phyloP scores from a whole-genome alignment of 495 filamentous ascomycete species.

The Viridothelium virens region DNA sequence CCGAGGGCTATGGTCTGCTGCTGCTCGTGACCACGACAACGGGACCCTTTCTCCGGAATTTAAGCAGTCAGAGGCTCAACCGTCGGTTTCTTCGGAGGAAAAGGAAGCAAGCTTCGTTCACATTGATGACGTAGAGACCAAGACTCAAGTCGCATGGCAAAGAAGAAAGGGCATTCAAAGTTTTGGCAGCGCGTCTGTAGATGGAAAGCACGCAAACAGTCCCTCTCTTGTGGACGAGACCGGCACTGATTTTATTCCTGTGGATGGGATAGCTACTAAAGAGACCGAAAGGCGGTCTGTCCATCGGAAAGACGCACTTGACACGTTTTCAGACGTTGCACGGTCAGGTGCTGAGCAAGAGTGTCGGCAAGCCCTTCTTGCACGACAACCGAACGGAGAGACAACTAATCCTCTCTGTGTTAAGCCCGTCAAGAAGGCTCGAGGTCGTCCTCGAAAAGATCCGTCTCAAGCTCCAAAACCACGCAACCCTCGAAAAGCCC shows the following conservation, averaged over 20 bases:
- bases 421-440: conserved; percentile 17
- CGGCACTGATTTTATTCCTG: background rate
- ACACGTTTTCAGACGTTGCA: no score
- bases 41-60: background rate
- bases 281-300: no score
- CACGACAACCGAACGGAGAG: no score
- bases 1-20: conserved; percentile 24
- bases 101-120: conserved; percentile 14
- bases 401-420: background rate
- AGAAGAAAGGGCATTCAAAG: background rate
- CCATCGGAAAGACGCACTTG: no score
- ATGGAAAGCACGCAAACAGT: background rate
- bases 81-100: background rate
- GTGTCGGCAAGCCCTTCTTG: no score
- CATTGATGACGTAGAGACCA: background rate
- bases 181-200: background rate
- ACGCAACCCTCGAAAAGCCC: conserved; percentile 14
- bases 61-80: background rate
- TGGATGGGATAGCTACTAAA: background rate
- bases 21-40: conserved; percentile 24
- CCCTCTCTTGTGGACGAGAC: background rate
- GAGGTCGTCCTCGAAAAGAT: conserved; percentile 28
- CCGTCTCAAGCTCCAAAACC: conserved; percentile 11
- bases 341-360: no score
- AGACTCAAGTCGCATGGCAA: background rate